Conservation (phyloP, 2,329 filamentous ascomycete species). For the Sarocladiaceae sp. region DNA sequence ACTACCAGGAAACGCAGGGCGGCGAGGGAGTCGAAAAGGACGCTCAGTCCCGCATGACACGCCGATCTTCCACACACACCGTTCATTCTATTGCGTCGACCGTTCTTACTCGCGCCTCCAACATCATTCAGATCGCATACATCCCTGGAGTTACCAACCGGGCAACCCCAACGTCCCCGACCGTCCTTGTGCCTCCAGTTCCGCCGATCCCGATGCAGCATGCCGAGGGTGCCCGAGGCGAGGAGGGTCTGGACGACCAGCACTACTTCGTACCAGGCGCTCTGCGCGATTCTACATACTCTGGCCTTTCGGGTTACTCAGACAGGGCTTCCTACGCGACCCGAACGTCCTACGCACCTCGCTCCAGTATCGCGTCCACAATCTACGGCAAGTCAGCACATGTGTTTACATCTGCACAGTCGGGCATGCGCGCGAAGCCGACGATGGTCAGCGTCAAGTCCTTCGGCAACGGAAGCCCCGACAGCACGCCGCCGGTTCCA, state of each 20-base stretch:
- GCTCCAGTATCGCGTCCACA: constrained; percentile 80
- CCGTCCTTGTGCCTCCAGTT: constrained; percentile 79
- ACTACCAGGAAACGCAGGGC: constrained; percentile 45
- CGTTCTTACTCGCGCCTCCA: constrained; percentile 89
- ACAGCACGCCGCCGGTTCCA: constrained; percentile 64
- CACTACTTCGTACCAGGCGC: constrained; percentile 93
- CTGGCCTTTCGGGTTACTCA: constrained; percentile 60
- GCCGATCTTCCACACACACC: constrained; percentile 75
- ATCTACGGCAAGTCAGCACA: constrained; percentile 90
- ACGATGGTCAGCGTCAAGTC: constrained; percentile 91
- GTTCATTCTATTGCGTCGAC: constrained; percentile 91
- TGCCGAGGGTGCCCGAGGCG: constrained; percentile 34
- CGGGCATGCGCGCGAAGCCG: constrained; percentile 76
- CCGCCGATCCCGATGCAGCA: constrained; percentile 76
- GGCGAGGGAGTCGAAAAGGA: constrained; percentile 38
- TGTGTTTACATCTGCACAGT: constrained; percentile 70
- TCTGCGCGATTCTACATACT: constrained; percentile 86
- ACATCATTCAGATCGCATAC: constrained; percentile 99
- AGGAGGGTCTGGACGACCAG: constrained; percentile 61
- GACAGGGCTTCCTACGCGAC: constrained; percentile 55
- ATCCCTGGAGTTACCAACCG: constrained; percentile 96
- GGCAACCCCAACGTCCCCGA: constrained; percentile 75
- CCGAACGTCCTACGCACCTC: constrained; percentile 50
- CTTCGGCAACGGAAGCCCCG: constrained; percentile 46
- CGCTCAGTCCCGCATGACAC: constrained; percentile 31